Base-by-base conservation (phyloP, 1,139 yeast genomes). In the Kodamaea anthophila region DNA sequence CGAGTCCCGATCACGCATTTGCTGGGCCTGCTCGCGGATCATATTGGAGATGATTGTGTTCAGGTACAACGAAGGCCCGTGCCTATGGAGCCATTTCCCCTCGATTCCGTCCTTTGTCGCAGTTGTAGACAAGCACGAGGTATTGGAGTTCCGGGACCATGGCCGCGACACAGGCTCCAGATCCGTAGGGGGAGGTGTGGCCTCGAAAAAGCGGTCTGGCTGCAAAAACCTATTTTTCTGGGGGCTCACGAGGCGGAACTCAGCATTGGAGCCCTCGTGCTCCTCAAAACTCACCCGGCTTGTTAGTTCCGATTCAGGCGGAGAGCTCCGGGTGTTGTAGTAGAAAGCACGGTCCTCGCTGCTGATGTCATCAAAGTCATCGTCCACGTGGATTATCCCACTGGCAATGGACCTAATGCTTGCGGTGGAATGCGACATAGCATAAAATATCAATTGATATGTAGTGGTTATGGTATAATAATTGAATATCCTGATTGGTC, bases 81-180 rank as follows among this genome's bases (percentile, higher is more conserved):
- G 50, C 21, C 49, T 55, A 41, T 70, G 75, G 29, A 74, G 59
- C 31, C 69, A 54, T 41, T 74, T 70, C 2, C 86, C 86, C 48
- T 78, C 85, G 5, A 77, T 53, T 0, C 86, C 86, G 46, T 79
- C 86, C 44, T 78, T 78, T 15, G 83, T 77, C 9, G 86, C 86
- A 2, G 82, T 77, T 13, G 80, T 77, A 0, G 85, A 77, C 19
- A 78, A 52, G 30, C 82, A 78, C 2, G 84, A 76, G 3, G 79
- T 71, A 20, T 72, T 70, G 12, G 84, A 76, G 28, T 71, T 70
- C 31, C 84, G 61, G 1, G 84, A 77, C 18, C 74, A 46, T 0
- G 83, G 80, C 33, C 82, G 60, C 4, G 74, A 67, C 12, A 40
- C 31, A 4, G 57, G 39, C 14, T 55, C 60, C n/a, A 19, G 30